phyloP scores from a whole-genome alignment of 2,329 filamentous ascomycete species.

The Apiospora sp. region DNA sequence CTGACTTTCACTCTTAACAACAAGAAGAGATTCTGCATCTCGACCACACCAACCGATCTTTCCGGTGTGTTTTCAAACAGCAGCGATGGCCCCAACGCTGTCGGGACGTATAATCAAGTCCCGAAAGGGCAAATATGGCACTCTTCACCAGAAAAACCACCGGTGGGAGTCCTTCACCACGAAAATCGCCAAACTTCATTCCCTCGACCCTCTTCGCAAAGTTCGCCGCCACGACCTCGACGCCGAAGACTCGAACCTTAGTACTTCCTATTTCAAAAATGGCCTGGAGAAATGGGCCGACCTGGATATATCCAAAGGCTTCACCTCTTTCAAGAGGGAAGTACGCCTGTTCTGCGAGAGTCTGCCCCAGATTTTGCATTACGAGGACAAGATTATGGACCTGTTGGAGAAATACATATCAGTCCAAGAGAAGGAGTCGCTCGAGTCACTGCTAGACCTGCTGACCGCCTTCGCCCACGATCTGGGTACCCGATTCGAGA shows the following conservation, averaged over 20 bases:
- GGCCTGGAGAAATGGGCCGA: constrained; percentile 90
- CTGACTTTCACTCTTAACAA: constrained; percentile 1
- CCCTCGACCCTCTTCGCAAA: constrained; percentile 88
- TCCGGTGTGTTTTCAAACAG: constrained; percentile 34
- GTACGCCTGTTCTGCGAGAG: constrained; percentile 84
- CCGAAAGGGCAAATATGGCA: constrained; percentile 74
- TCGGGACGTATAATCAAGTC: constrained; percentile 75
- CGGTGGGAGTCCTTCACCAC: constrained; percentile 90
- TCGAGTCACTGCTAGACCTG: constrained; percentile 89
- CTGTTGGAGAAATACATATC: constrained; percentile 79
- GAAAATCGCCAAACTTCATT: constrained; percentile 88
- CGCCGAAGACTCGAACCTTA: constrained; percentile 75
- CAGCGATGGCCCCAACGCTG: constrained; percentile 67
- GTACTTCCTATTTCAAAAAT: constrained; percentile 86
- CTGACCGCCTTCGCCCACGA: constrained; percentile 95
- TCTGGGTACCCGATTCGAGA: constrained; percentile 85
- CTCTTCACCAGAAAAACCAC: constrained; percentile 81
- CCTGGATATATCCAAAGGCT: constrained; percentile 85
- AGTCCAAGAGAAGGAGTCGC: constrained; percentile 76
- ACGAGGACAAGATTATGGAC: constrained; percentile 85
- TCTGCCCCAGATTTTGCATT: constrained; percentile 89
- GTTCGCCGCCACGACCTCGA: constrained; percentile 87
- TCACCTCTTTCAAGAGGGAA: constrained; percentile 78
- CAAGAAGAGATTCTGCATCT: background rate
- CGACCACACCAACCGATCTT: background rate